Evolutionary conservation across 768 basidiomycete species (phyloP).

Genomic region (Fomitopsis pulvina): DNA sequence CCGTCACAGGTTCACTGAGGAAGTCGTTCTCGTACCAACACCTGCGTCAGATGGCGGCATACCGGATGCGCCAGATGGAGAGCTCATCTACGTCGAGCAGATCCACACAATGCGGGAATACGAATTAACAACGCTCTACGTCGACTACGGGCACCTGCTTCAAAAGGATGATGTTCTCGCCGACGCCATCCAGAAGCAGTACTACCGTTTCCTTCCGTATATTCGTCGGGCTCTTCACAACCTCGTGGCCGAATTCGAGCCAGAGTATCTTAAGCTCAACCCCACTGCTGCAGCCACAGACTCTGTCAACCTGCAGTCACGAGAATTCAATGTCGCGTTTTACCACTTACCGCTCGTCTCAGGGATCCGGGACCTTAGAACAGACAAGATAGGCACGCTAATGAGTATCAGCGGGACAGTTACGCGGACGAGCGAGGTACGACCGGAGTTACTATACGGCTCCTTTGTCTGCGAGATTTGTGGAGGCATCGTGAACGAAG

Average conservation of each 20-base stretch:
- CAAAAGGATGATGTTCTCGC: slow-evolving; percentile 90
- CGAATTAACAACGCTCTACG: slow-evolving; percentile 91
- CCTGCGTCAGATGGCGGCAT: slow-evolving; percentile 68
- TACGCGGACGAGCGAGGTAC: slow-evolving; percentile 93
- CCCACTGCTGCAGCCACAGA: slow-evolving; percentile 83
- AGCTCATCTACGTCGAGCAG: slow-evolving; percentile 84
- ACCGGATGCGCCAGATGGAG: slow-evolving; percentile 48
- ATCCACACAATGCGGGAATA: slow-evolving; percentile 94
- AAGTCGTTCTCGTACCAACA: slow-evolving; percentile 70
- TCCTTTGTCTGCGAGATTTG: slow-evolving; percentile 93
- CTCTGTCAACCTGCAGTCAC: slow-evolving; percentile 81
- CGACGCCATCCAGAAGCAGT: slow-evolving; percentile 88
- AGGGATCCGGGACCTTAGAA: slow-evolving; percentile 89
- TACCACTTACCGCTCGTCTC: slow-evolving; percentile 91
- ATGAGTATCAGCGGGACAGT: slow-evolving; percentile 97
- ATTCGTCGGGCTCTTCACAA: slow-evolving; percentile 87
- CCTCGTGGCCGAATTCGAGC: slow-evolving; percentile 83
- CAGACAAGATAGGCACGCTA: slow-evolving; percentile 89
- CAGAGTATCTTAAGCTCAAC: slow-evolving; percentile 93
- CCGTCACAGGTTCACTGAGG: slow-evolving; percentile 69
- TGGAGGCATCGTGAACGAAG: slow-evolving; percentile 77
- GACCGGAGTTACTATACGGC: slow-evolving; percentile 90
- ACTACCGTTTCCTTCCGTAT: slow-evolving; percentile 95
- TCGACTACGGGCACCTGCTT: slow-evolving; percentile 89
- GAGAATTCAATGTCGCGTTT: slow-evolving; percentile 94